These are phyloP conservation scores for Sherardia arvensis DNA, from an alignment of 257 asterid genomes.

Conservation along the genomic window DNA sequence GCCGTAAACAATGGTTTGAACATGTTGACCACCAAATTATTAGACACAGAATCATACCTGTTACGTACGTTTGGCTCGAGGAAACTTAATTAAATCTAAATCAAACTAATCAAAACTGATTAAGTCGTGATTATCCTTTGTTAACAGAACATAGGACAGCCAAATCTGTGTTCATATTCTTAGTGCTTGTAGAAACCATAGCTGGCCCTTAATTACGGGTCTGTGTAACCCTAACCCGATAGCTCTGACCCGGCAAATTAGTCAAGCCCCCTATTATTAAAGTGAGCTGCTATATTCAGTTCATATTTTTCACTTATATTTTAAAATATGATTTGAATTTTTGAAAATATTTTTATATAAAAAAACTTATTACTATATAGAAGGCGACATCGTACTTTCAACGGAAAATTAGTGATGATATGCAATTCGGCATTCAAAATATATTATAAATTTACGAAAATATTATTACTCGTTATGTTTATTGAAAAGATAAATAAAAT, in stretches of 20 bases:
- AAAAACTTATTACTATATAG: too few species aligned
- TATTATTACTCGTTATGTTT: too few species aligned
- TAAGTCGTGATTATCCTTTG: not conserved
- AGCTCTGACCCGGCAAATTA: constrained; percentile 35
- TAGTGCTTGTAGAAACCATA: constrained; percentile 32
- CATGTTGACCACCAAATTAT: constrained; percentile 2
- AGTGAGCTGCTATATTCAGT: too few species aligned
- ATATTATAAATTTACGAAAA: too few species aligned
- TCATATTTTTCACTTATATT: too few species aligned
- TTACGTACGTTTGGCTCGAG: constrained; percentile 56
- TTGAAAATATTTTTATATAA: too few species aligned
- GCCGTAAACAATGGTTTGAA: constrained; percentile 4
- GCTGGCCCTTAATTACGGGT: constrained; percentile 14
- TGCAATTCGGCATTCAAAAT: too few species aligned
- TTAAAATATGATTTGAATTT: too few species aligned
- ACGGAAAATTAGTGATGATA: too few species aligned
- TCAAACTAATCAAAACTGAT: not conserved
- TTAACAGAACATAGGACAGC: not conserved
- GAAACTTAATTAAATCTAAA: constrained; percentile 8
- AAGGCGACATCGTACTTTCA: too few species aligned
- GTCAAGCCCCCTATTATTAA: not conserved
- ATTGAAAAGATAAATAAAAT: too few species aligned
- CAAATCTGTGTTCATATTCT: constrained; percentile 3
- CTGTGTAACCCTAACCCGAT: constrained; percentile 6
- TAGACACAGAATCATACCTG: not conserved